phyloP scores from a whole-genome alignment of 1,284 basidiomycete genomes.

The Rhodotorula sp. region DNA sequence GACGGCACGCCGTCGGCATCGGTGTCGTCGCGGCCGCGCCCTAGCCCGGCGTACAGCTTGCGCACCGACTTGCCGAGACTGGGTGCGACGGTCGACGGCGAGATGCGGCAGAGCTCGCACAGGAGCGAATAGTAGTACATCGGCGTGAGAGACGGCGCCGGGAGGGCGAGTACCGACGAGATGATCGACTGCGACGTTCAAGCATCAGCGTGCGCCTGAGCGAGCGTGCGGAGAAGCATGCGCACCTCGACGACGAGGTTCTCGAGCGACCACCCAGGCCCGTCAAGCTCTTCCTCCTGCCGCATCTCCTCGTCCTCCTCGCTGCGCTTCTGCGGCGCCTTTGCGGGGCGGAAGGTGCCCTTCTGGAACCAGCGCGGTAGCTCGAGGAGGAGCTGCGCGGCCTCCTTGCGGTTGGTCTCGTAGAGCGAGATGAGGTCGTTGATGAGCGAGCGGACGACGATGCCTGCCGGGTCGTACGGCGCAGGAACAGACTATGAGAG shows the following conservation, averaged over 20 bases:
- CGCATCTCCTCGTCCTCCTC: constrained; percentile 55
- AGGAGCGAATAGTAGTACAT: constrained; percentile 87
- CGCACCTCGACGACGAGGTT: constrained; percentile 73
- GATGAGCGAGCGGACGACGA: constrained; percentile 61
- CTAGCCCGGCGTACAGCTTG: constrained; percentile 73
- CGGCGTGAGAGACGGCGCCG: constrained; percentile 71
- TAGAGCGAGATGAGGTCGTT: constrained; percentile 87
- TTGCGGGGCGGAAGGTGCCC: constrained; percentile 66
- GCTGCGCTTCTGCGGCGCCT: constrained; percentile 53
- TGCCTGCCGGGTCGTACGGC: constrained; percentile 26
- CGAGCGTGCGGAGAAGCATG: not conserved
- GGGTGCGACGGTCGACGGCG: constrained; percentile 87
- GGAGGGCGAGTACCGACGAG: constrained; percentile 72
- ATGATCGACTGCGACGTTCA: constrained; percentile 59
- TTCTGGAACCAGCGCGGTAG: constrained; percentile 80
- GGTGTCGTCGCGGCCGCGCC: constrained; percentile 55
- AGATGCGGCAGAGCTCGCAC: constrained; percentile 89
- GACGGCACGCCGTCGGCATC: constrained; percentile 41
- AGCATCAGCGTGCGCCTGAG: not conserved
- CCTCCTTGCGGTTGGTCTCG: constrained; percentile 95
- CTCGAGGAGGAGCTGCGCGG: constrained; percentile 80
- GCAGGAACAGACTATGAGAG: constrained; percentile 25
- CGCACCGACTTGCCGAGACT: constrained; percentile 94
- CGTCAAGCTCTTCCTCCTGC: constrained; percentile 7
- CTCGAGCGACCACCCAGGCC: constrained; percentile 66